These are phyloP conservation scores for Fusarium newnesense DNA, from an alignment of 2,329 filamentous ascomycete species.

Conservation along the genomic window DNA sequence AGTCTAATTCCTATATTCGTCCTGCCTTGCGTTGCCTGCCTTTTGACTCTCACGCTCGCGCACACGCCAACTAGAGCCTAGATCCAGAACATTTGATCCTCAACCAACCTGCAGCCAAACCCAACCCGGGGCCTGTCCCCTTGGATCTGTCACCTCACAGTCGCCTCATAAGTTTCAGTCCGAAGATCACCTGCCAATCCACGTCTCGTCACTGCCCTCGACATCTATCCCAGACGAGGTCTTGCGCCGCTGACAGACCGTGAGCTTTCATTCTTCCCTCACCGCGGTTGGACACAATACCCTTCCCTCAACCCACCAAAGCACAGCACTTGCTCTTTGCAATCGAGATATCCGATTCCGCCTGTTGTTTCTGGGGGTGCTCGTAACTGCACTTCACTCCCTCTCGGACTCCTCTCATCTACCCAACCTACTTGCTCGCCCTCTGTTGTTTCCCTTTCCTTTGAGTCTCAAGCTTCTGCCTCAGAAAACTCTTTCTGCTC, in stretches of 20 bases:
- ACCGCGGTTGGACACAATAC: slow-evolving; percentile 35
- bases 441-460: slow-evolving; percentile 14
- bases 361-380: slow-evolving; percentile 28
- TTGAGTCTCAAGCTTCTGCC: slow-evolving; percentile 4
- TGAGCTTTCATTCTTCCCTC: slow-evolving; percentile 19
- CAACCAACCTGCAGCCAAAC: slow-evolving; percentile 36
- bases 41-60: slow-evolving; percentile 24
- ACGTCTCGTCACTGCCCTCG: slow-evolving; percentile 24
- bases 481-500: slow-evolving; percentile 21
- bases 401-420: slow-evolving; percentile 25
- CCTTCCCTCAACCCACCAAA: slow-evolving; percentile 25
- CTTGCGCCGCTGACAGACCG: slow-evolving; percentile 34
- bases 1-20: slow-evolving; percentile 27
- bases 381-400: slow-evolving; percentile 29
- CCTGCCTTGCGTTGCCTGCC: slow-evolving; percentile 12
- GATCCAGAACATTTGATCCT: slow-evolving; percentile 40
- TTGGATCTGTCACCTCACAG: slow-evolving; percentile 40
- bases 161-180: slow-evolving; percentile 39
- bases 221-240: slow-evolving; percentile 29
- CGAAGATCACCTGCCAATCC: slow-evolving; percentile 39
- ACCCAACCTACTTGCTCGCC: slow-evolving; percentile 1
- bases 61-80: slow-evolving; percentile 33
- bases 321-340: slow-evolving; percentile 24
- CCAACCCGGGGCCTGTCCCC: slow-evolving; percentile 21
- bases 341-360: slow-evolving; percentile 44